Conservation (phyloP, 768 basidiomycete species). For the Galerina sulciceps region DNA sequence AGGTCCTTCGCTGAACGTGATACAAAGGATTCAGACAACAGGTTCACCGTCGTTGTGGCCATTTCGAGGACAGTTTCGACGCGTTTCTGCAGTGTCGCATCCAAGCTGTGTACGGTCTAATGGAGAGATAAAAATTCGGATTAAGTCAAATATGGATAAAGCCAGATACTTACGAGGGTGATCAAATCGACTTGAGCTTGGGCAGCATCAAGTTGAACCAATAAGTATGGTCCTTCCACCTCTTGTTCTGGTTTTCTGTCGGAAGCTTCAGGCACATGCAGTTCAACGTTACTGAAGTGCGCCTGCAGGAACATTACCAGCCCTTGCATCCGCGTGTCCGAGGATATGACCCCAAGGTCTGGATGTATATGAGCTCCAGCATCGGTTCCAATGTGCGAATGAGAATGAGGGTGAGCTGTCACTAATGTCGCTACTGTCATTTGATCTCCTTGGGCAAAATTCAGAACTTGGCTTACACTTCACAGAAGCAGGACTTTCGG, state of each 20-base stretch:
- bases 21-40: conserved; percentile 71
- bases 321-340: conserved; percentile 59
- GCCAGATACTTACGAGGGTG: conserved; percentile 65
- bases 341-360: conserved; percentile 34
- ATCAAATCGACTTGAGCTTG: conserved; percentile 83
- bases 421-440: conserved; percentile 15
- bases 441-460: neutral
- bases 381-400: conserved; percentile 58
- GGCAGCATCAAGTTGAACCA: conserved; percentile 83
- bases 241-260: conserved; percentile 52
- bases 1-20: conserved; percentile 23
- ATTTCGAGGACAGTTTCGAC: conserved; percentile 91
- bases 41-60: conserved; percentile 85
- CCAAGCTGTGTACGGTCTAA: conserved; percentile 72
- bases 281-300: conserved; percentile 91
- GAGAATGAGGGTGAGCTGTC: conserved; percentile 28
- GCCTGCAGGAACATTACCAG: conserved; percentile 90
- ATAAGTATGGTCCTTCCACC: conserved; percentile 65
- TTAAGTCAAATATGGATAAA: conserved; percentile 6
- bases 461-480: conserved; percentile 67
- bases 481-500: conserved; percentile 93
- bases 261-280: conserved; percentile 71
- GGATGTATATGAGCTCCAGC: conserved; percentile 72
- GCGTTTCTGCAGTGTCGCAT: conserved; percentile 70
- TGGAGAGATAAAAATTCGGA: conserved; percentile 13